phyloP scores from a whole-genome alignment of 2,329 filamentous ascomycete genomes.

The Neonectria sp. region DNA sequence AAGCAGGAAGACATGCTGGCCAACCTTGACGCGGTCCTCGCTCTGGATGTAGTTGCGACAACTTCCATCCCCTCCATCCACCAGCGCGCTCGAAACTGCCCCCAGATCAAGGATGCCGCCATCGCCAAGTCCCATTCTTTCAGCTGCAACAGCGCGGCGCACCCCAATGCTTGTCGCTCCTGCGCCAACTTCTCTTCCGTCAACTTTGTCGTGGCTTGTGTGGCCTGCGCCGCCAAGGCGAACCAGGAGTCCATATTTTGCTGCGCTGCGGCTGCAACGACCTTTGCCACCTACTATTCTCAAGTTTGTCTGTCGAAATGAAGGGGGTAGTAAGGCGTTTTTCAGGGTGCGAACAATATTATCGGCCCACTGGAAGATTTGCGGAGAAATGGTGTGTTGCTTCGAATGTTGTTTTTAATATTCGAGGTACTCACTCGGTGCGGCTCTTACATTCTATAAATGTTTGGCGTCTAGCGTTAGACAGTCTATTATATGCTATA shows the following conservation, averaged over 20 bases:
- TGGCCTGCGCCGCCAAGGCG: constrained; percentile 32
- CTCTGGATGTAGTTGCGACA: constrained; percentile 8
- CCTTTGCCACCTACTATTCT: constrained; percentile 33
- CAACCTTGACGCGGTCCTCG: constrained; percentile 15
- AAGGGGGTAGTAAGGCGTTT: background rate
- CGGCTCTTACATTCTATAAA: background rate
- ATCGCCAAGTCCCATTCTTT: constrained; percentile 7
- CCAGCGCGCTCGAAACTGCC: constrained; percentile 28
- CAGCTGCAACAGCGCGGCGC: constrained; percentile 29
- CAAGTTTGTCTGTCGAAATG: constrained; percentile 36
- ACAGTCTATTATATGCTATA: background rate
- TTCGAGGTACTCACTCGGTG: background rate
- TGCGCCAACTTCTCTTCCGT: constrained; percentile 28
- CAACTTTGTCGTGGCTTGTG: constrained; percentile 33
- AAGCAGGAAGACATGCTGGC: constrained; percentile 33
- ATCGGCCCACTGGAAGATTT: background rate
- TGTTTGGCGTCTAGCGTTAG: background rate
- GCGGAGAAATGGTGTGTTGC: background rate
- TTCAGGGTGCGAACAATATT: background rate
- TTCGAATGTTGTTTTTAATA: background rate
- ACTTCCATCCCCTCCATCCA: background rate
- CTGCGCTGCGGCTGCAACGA: constrained; percentile 31
- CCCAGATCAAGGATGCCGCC: constrained; percentile 26
- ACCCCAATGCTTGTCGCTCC: constrained; percentile 28
- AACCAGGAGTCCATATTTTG: constrained; percentile 34